Evolutionary conservation across 2,329 filamentous ascomycete species (phyloP), one percentile per base, ranked within the genome.

Genomic region (Aspergillus candidus): DNA sequence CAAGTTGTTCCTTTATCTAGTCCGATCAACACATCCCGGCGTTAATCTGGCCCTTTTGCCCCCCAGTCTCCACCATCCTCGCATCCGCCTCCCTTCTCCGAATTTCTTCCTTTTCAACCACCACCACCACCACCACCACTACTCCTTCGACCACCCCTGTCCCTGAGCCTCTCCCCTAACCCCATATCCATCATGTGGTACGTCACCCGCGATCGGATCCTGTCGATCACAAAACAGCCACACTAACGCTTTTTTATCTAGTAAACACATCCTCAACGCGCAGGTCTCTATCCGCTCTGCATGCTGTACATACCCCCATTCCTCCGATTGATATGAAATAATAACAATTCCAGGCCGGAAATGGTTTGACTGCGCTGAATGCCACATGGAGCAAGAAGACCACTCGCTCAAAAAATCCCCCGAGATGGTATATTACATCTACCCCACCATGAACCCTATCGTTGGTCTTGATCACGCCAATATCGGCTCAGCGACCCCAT

Each of bases 351-450:
- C 58, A 91, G 88, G 88, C 75, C 80, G 82, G 49, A 96, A 95
- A 75, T 98, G 94, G 94, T 98, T 96, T 72, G 93, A 98, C 74
- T 98, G 93, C 71, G 86, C 88, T 53, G 86, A 96, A 66, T 98
- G 93, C 72, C 93, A 98, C 72, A 72, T 73, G 42, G 93, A 98
- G 66, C 75, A 80, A 49, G 85, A 94, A 68, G 70, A 74, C 49
- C 93, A 97, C 67, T 71, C 78, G 32, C 81, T 98, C 15, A 71
- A 79, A 42, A 86, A 94, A 70, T 77, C 75, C 52, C 77, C 83
- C 57, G 93, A 98, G 62, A 94, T 98, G 88, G 76, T 78, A 59
- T 44, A 15, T 32, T 32, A 13, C 37, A 11, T 13, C 36, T 42
- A 27, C 35, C 37, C 27, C 34, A 17, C n/a, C 15, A 14, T 35